These are phyloP conservation scores for Boletus vinaceobasis DNA, from an alignment of 768 basidiomycete species.

Conservation along the genomic window DNA sequence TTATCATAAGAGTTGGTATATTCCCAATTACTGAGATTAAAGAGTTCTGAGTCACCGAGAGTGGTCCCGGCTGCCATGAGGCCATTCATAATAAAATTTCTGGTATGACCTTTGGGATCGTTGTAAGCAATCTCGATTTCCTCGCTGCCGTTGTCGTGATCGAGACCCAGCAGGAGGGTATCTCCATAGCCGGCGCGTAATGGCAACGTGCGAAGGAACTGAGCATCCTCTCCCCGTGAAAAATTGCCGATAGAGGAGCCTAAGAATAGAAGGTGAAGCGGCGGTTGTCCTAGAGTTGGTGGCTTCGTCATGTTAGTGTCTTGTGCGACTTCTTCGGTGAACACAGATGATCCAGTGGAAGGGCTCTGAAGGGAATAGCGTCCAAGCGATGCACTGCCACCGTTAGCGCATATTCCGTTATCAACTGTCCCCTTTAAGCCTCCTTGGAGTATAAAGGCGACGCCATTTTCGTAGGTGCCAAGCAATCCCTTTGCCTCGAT, in stretches of 20 bases:
- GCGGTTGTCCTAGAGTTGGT: conserved; percentile 50
- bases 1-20: conserved; percentile 64
- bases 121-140: conserved; percentile 86
- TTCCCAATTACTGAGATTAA: conserved; percentile 69
- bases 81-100: conserved; percentile 83
- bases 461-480: conserved; percentile 88
- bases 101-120: conserved; percentile 70
- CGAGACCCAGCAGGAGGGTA: conserved; percentile 87
- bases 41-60: conserved; percentile 63
- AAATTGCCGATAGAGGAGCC: conserved; percentile 95
- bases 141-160: conserved; percentile 70
- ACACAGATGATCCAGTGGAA: conserved; percentile 39
- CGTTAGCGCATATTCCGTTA: neutral
- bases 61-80: conserved; percentile 63
- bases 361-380: conserved; percentile 12
- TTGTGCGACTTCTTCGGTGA: conserved; percentile 17
- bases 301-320: conserved; percentile 23
- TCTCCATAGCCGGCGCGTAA: conserved; percentile 72
- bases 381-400: neutral
- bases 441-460: conserved; percentile 66
- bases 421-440: conserved; percentile 16
- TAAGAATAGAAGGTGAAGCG: conserved; percentile 84
- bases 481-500: conserved; percentile 81
- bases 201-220: conserved; percentile 77
- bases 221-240: conserved; percentile 56